phyloP scores from a whole-genome alignment of 805 yeast species.

The Candida anglica region DNA sequence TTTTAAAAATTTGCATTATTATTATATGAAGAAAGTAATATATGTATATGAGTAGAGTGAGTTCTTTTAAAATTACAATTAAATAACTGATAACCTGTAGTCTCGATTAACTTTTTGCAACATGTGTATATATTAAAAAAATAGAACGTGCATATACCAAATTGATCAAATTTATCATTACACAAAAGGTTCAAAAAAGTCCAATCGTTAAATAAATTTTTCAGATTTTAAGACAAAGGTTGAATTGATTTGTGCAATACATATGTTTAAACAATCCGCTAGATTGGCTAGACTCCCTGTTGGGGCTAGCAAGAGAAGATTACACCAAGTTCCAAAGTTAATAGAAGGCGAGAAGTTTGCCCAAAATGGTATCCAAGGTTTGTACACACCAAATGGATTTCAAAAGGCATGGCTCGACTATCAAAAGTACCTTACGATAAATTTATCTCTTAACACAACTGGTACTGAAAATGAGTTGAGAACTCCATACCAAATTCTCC shows the following conservation, averaged over 20 bases:
- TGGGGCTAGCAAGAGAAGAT: conserved; percentile 18
- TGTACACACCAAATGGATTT: conserved; percentile 65
- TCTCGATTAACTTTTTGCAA: no score
- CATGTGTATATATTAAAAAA: no score
- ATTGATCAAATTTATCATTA: no score
- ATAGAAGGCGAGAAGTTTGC: conserved; percentile 34
- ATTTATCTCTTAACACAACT: conserved; percentile 58
- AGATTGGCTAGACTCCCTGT: not conserved
- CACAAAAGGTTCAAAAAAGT: not conserved
- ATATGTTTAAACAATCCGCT: no score
- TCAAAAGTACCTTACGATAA: conserved; percentile 62
- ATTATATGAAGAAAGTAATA: no score
- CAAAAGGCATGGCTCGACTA: conserved; percentile 76
- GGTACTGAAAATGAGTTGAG: conserved; percentile 81
- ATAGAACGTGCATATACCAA: no score
- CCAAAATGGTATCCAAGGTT: conserved; percentile 54
- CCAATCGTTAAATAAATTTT: not conserved
- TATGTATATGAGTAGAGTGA: no score
- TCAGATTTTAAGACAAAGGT: no score
- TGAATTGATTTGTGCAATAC: no score
- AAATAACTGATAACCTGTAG: no score
- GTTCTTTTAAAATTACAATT: no score
- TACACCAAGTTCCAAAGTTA: conserved; percentile 66
- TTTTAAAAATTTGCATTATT: no score
- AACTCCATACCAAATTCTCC: conserved; percentile 65